Evolutionary conservation across 768 basidiomycete species (phyloP).

Genomic region (Tremella yokohamensis): DNA sequence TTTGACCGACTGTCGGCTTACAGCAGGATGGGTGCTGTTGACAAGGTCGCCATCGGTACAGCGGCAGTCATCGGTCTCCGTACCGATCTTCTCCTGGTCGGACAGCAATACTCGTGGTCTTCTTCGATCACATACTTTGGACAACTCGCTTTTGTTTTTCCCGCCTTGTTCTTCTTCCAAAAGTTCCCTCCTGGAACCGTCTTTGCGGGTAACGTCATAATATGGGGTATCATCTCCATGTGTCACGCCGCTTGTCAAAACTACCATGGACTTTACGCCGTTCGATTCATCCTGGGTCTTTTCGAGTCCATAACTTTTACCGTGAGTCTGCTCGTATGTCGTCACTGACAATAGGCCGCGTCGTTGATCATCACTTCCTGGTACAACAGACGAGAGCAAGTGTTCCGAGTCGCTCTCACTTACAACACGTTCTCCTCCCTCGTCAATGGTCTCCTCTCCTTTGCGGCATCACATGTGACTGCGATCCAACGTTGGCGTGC

Average conservation of each 20-base stretch:
- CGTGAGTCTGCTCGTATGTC: not conserved
- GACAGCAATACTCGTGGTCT: slow-evolving; percentile 28
- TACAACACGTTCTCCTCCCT: slow-evolving; percentile 37
- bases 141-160: not conserved
- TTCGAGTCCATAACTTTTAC: slow-evolving; percentile 26
- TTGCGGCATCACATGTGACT: slow-evolving; percentile 1
- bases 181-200: slow-evolving; percentile 11
- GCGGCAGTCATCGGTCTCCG: slow-evolving; percentile 35
- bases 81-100: slow-evolving; percentile 30
- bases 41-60: slow-evolving; percentile 38
- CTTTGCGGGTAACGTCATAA: slow-evolving; percentile 28
- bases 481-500: slow-evolving; percentile 28
- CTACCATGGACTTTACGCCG: slow-evolving; percentile 21
- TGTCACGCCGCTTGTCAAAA: slow-evolving; percentile 19
- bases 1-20: not conserved
- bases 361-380: slow-evolving; percentile 22
- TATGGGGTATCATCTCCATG: slow-evolving; percentile 33
- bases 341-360: not conserved
- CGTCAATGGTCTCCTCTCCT: slow-evolving; percentile 33
- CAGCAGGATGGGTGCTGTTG: slow-evolving; percentile 29
- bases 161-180: not conserved
- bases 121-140: slow-evolving; percentile 27
- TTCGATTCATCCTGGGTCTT: slow-evolving; percentile 33
- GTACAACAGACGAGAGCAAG: slow-evolving; percentile 36
- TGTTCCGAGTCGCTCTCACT: slow-evolving; percentile 32